phyloP scores from a whole-genome alignment of 148 eudicot species.

The Rheum nobile region DNA sequence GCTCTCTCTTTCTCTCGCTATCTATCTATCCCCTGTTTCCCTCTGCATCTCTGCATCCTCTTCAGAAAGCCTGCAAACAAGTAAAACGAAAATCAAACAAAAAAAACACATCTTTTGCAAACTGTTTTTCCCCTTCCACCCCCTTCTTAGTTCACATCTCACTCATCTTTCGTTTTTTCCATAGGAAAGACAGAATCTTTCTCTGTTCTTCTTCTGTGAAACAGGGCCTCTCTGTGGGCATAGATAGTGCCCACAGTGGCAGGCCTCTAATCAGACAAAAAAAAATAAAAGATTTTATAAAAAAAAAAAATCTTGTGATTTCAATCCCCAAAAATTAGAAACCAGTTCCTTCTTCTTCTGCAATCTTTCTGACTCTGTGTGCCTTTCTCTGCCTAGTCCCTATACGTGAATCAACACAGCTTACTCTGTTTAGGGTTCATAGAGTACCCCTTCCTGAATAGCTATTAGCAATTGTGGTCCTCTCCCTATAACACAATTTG shows the following conservation, averaged over 20 bases:
- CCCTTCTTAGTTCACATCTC: background rate
- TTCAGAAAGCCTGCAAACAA: background rate
- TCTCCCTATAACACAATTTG: background rate
- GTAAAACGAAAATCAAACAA: background rate
- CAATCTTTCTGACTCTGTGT: background rate
- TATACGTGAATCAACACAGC: background rate
- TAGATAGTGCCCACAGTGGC: slow-evolving; percentile 8
- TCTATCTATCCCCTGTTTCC: background rate
- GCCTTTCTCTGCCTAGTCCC: background rate
- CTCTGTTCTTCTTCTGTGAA: slow-evolving; percentile 5
- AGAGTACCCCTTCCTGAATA: background rate
- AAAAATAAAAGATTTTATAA: background rate
- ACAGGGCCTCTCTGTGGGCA: slow-evolving; percentile 16
- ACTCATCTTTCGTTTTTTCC: background rate
- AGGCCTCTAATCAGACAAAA: background rate
- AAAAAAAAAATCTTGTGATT: background rate
- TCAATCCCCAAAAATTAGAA: background rate
- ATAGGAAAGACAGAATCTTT: slow-evolving; percentile 2
- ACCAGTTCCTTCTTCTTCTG: background rate
- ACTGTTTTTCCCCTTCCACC: background rate
- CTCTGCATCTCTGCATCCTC: background rate
- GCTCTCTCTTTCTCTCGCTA: slow-evolving; percentile 10
- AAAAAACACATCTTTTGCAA: background rate
- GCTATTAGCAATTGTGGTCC: slow-evolving; percentile 1
- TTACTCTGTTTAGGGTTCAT: slow-evolving; percentile 1